Evolutionary conservation across 202 grass and related monocot species (phyloP), one percentile per base, ranked within the genome.

Genomic region (Eragrostis tef): DNA sequence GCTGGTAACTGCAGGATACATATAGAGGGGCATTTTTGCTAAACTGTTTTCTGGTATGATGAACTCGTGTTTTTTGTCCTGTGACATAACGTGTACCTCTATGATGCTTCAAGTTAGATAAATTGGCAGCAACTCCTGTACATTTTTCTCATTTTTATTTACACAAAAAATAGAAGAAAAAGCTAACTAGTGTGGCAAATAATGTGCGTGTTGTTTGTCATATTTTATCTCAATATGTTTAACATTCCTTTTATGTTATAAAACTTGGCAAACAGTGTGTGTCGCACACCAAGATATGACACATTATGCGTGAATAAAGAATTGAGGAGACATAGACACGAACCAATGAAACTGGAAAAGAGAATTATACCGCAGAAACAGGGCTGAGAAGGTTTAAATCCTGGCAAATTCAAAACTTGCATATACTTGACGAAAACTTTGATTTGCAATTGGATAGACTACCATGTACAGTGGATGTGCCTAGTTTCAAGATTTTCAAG

Each of bases 1-100:
- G 25, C 77, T 67, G 21, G 74, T 67, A 83, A 83, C 41, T 8
- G 60, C 86, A 78, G 74, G 86, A 73, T 64, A 84, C 80, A 21
- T 68, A 79, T 71, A 74, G 60, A 64, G 60, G 60, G 53, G 50
- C 19, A 65, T 74, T 70, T 88, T 79, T 80, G 81, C 71, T 74
- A 69, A 69, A 54, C 26, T 58, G 78, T 70, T 70, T 59, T 56
- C 39, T 42, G 19, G 19, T 82, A 80, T 21, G 17, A 42, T 62
- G 62, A 66, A 68, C 61, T 80, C n/a, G 9, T 31, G 65, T 64
- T 50, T 20, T 80, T 83, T 76, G 61, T 51, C 39, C 20, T 27
- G 68, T 46, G 64, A 31, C 41, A 46, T 46, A 50, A 10, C 49
- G 64, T 79, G 86, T 72, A 79, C 9, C 64, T 83, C 21, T 53